Base-by-base conservation (phyloP, 2,329 filamentous ascomycete species). In the Sclerotinia borealis region DNA sequence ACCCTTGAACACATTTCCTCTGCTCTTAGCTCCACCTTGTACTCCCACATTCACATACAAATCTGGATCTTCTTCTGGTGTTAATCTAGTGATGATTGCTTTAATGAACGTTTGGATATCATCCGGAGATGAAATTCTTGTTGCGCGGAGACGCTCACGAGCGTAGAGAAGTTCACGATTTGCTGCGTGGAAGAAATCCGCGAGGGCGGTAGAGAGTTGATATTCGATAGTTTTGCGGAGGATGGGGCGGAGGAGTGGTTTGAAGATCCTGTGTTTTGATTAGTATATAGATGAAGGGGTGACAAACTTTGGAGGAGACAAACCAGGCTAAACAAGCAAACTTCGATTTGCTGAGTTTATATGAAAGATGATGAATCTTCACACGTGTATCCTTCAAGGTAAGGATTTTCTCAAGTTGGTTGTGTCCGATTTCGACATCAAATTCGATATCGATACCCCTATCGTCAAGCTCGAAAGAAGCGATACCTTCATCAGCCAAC, bases 101-200 rank as follows among this genome's bases (percentile, higher is more conserved):
- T 87, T 89, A 71, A 95, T 77, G 76, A 97, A 96, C 0, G 91
- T 96, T 72, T 85, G 82, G 36, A 96, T 73, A 69, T 96, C 91
- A 61, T 88, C 82, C 0, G 92, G 92, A 70, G 91, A 84, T 1
- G 91, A 87, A 63, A 97, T 92, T 5, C 91, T 84, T 0, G 93
- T 92, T 0, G 93, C 93, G 5, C 93, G 85, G 11, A 98, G 81
- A 19, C 93, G 83, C 76, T 98, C 93, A 0, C 93, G 82, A 0
- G 93, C 93, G 74, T 89, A 97, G 1, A 97, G 77, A 9, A 98
- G 78, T 74, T 98, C 93, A 25, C 92, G 85, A 76, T 98, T 97
- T 19, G 90, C 83, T 1, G 85, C 81, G 69, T 88, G 87, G 41
- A 96, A 81, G 15, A 83, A 81, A 45, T 90, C 85, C 1, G 84